Base-by-base conservation (phyloP, 2,329 filamentous ascomycete species). In the Paecilomyces fulvus region DNA sequence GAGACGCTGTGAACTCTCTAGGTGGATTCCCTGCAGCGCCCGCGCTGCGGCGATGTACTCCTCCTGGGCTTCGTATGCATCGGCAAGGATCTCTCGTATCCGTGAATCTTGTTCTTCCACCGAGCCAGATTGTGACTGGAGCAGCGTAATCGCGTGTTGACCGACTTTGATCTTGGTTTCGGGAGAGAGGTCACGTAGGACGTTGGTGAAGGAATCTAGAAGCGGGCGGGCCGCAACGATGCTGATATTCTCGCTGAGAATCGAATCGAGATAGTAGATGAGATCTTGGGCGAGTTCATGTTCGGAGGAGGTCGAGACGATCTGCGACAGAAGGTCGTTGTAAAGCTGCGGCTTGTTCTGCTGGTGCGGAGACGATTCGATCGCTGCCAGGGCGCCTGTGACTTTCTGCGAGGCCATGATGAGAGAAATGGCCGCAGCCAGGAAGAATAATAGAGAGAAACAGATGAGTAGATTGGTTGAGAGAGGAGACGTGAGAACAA, bases 1-100 rank as follows among this genome's bases (percentile, higher is more conserved):
- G 56, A 88, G 85, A 52, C 92, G 87, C 76, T 96, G 91, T 1
- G 91, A 92, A 56, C 84, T 88, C 69, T 99, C 92, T 51, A 97
- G 85, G 31, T 91, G 88, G 64, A 97, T 95, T 37, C 86, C 87
- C 66, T 90, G 84, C 6, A 99, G 82, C 9, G 83, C 80, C 68
- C 86, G 85, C 28, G 94, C 94, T 0, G 92, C 91, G 30, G 83
- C 82, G 21, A 81, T 76, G 71, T 88, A 95, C 70, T 96, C 90
- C 52, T 96, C 90, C 61, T 89, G 84, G 56, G 77, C 76, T 74
- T 97, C 91, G 75, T 94, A 87, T 11, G 90, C 90, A 58, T 88
- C 84, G 20, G 92, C 92, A 17, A 96, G 80, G 55, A 91, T 83
- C 67, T 92, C 85, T 61, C 91, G 88, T 55, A 96, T 80, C 49